Evolutionary conservation across 2,329 filamentous ascomycete genomes (phyloP).

Genomic region (Sclerotinia sclerotiorum): DNA sequence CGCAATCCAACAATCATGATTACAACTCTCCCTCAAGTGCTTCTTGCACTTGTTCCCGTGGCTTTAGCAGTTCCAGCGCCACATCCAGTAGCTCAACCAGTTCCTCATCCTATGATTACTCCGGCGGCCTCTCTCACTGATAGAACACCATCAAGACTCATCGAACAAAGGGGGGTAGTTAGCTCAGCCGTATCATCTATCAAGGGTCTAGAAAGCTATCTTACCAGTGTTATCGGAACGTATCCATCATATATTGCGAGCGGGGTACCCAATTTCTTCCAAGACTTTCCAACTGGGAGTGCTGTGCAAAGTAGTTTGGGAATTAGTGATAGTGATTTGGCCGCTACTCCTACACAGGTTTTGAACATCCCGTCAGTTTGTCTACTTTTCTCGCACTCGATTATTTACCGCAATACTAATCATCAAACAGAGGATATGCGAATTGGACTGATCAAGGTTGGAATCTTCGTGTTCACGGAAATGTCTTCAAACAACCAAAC

Average conservation of each 20-base stretch:
- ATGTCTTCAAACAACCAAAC: conserved; percentile 77
- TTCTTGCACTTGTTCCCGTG: conserved; percentile 32
- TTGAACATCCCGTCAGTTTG: conserved; percentile 61
- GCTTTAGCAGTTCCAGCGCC: conserved; percentile 35
- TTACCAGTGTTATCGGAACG: conserved; percentile 53
- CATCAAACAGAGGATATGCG: conserved; percentile 53
- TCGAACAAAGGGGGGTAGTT: conserved; percentile 47
- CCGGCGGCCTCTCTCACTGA: conserved; percentile 46
- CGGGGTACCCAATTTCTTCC: conserved; percentile 67
- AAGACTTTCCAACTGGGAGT: conserved; percentile 62
- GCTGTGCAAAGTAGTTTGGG: conserved; percentile 61
- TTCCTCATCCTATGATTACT: conserved; percentile 49
- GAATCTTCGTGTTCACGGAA: conserved; percentile 75
- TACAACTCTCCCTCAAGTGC: conserved; percentile 21
- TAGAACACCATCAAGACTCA: conserved; percentile 43
- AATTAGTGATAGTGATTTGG: conserved; percentile 57
- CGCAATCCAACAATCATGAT: conserved; percentile 1
- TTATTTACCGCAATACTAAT: neutral
- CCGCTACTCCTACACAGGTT: conserved; percentile 65
- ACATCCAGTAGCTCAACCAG: conserved; percentile 33
- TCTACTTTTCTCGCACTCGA: neutral
- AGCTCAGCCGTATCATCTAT: conserved; percentile 42
- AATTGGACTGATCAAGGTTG: conserved; percentile 78
- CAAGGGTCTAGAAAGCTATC: conserved; percentile 51
- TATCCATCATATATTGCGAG: conserved; percentile 61